Evolutionary conservation across 176 grass and related monocot genomes (phyloP).

Genomic region (Zizania latifolia): DNA sequence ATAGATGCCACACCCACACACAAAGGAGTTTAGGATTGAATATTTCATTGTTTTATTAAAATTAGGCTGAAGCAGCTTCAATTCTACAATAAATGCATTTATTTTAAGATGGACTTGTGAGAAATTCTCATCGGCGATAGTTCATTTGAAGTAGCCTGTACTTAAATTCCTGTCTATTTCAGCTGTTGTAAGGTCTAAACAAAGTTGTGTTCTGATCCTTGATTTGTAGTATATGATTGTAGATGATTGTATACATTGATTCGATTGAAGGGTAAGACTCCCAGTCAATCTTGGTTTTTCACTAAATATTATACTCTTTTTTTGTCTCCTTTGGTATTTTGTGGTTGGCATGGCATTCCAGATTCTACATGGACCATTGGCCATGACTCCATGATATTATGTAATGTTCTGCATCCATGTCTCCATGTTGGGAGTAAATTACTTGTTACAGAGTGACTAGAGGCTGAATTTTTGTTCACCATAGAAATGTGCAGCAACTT

Average conservation of each 20-base stretch:
- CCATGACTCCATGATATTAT: too few species aligned
- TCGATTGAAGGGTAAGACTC: neutral
- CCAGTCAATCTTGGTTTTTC: neutral
- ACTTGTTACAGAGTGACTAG: too few species aligned
- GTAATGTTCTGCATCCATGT: too few species aligned
- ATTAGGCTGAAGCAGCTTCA: neutral
- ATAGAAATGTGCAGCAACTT: too few species aligned
- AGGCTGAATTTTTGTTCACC: too few species aligned
- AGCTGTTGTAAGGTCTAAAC: constrained; percentile 12
- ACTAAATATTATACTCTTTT: neutral
- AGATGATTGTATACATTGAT: too few species aligned
- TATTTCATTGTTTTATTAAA: neutral
- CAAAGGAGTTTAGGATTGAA: neutral
- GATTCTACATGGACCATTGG: too few species aligned
- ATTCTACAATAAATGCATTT: neutral
- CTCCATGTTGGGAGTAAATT: too few species aligned
- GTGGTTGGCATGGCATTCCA: neutral
- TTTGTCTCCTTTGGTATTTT: neutral
- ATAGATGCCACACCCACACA: neutral
- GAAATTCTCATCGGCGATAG: neutral
- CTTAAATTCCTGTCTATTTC: constrained; percentile 13
- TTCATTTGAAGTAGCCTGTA: constrained; percentile 5
- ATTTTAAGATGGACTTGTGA: neutral
- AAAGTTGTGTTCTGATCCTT: too few species aligned
- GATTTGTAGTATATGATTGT: too few species aligned